phyloP scores from a whole-genome alignment of 108 stramenopile species.

The Skeletonema tropicum region DNA sequence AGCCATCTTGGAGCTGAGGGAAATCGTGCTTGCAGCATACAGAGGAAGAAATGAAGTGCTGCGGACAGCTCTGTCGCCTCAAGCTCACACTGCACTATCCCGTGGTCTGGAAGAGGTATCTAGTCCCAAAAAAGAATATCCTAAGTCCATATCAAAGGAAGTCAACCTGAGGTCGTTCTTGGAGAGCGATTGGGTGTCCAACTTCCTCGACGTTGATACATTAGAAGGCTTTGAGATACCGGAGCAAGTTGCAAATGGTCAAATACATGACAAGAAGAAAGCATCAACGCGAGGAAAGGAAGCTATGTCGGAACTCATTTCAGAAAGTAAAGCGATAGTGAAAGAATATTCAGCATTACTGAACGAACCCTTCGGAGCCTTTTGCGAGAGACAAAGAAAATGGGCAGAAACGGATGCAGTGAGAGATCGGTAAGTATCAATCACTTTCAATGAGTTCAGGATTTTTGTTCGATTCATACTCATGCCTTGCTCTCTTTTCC shows the following conservation, averaged over 20 bases:
- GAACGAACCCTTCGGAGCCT: conserved; percentile 68
- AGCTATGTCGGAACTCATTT: conserved; percentile 52
- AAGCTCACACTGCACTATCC: conserved; percentile 62
- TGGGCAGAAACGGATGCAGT: conserved; percentile 90
- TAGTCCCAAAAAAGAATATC: too few species aligned
- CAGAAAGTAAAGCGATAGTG: conserved; percentile 56
- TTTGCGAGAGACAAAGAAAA: conserved; percentile 70
- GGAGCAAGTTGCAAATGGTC: conserved; percentile 51
- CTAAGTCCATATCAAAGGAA: too few species aligned
- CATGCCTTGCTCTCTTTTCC: not conserved
- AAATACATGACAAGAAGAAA: conserved; percentile 21
- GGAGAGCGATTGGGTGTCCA: conserved; percentile 57
- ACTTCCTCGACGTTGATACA: conserved; percentile 58
- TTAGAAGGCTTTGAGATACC: conserved; percentile 46
- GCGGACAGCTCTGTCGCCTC: conserved; percentile 53
- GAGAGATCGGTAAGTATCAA: conserved; percentile 51
- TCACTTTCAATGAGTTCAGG: conserved; percentile 25
- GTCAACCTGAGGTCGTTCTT: conserved; percentile 28
- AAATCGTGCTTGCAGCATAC: conserved; percentile 68
- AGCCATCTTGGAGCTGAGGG: conserved; percentile 64
- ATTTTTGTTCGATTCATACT: not conserved
- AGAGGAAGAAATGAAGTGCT: conserved; percentile 65
- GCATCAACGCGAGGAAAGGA: conserved; percentile 34
- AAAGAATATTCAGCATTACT: conserved; percentile 64
- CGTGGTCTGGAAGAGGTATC: conserved; percentile 51